Percentiles rank a stretch among this genome's conserved stretches.
These are phyloP conservation scores for Euphorbia celastroides DNA, from an alignment of 441 rosid species.

Conservation along the genomic window DNA sequence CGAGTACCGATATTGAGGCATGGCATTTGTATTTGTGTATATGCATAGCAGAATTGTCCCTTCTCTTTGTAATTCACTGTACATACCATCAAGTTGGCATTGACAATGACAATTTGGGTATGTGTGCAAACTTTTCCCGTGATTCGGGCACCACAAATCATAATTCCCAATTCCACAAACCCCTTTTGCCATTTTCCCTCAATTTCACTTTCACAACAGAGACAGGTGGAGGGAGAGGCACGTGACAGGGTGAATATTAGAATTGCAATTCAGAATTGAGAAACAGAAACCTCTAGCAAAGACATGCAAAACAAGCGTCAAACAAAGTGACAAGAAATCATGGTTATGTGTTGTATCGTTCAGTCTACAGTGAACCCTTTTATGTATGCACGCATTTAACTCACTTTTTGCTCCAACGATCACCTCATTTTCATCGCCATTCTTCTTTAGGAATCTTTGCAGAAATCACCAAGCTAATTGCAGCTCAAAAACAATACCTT, in stretches of 20 bases:
- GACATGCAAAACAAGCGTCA: conserved; percentile 13
- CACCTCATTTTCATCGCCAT: not conserved
- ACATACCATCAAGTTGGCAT: too few species aligned
- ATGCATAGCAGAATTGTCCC: too few species aligned
- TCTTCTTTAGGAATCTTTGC: not conserved
- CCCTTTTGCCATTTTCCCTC: not conserved
- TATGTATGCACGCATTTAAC: not conserved
- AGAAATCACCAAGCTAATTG: not conserved
- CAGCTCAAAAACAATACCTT: not conserved
- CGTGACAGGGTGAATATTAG: too few species aligned
- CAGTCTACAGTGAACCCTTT: not conserved
- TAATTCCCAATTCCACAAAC: not conserved
- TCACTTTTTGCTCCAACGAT: not conserved
- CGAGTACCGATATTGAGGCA: too few species aligned
- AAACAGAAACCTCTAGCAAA: too few species aligned
- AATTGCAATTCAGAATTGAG: too few species aligned
- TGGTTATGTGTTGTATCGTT: not conserved
- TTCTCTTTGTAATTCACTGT: too few species aligned
- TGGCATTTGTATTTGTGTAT: too few species aligned
- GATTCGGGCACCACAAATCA: not conserved
- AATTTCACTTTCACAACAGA: too few species aligned
- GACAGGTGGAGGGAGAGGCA: too few species aligned
- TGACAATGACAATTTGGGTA: conserved; percentile 15
- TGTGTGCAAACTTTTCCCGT: conserved; percentile 15
- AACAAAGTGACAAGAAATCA: not conserved